Conservation (phyloP, 805 yeast species). For the Lachancea lanzarotensis region DNA sequence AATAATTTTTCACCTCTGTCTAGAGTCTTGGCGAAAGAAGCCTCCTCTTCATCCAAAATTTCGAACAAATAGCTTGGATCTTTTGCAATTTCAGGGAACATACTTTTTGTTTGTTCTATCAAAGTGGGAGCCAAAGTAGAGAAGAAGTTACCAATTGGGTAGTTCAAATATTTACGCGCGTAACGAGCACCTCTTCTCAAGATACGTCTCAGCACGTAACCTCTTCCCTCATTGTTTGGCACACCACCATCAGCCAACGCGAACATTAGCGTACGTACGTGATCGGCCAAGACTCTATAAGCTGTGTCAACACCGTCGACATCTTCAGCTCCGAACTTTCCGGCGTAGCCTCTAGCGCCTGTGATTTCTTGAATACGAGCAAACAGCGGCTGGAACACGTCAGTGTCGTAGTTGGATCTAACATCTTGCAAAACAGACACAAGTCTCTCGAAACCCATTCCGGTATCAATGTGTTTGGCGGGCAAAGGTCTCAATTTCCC, state of each 20-base stretch:
- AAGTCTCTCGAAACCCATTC: constrained; percentile 97
- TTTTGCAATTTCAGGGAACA: constrained; percentile 85
- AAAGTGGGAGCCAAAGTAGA: constrained; percentile 88
- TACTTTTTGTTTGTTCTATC: constrained; percentile 76
- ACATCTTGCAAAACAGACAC: constrained; percentile 91
- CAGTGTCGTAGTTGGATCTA: constrained; percentile 93
- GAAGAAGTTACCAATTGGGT: constrained; percentile 91
- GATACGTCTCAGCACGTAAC: constrained; percentile 94
- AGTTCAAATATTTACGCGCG: constrained; percentile 91
- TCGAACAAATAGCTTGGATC: constrained; percentile 74
- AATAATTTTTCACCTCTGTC: constrained; percentile 97
- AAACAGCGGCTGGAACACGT: constrained; percentile 88
- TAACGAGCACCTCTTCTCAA: constrained; percentile 97
- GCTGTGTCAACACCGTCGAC: constrained; percentile 95
- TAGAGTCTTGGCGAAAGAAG: constrained; percentile 87
- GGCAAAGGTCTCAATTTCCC: constrained; percentile 77
- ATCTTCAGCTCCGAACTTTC: constrained; percentile 90
- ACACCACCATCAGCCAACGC: constrained; percentile 99
- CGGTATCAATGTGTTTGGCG: constrained; percentile 94
- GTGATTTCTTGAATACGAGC: constrained; percentile 83
- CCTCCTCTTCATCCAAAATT: constrained; percentile 93
- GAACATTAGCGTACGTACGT: constrained; percentile 92
- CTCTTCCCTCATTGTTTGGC: constrained; percentile 98
- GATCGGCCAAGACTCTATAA: constrained; percentile 96
- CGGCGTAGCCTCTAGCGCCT: constrained; percentile 84